Base-by-base conservation (phyloP, 352 stramenopile genomes). In the Globisporangium cylindrosporum region DNA sequence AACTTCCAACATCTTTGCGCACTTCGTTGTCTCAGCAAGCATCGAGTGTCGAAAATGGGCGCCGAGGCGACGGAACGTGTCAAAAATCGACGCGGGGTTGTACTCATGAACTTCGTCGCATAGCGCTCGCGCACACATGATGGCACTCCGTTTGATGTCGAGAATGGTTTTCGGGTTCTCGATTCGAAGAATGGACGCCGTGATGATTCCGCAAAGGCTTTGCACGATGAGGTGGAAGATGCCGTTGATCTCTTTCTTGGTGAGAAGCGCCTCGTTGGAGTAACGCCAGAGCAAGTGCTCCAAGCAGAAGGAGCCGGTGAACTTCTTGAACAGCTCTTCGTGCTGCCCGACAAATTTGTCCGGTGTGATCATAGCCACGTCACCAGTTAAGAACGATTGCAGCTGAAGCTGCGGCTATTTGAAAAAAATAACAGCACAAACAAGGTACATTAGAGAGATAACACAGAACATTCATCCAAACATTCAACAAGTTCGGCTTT, bases 141-240 rank as follows among this genome's bases (percentile, higher is more conserved):
- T 82, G 0, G 84, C 82, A 56, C 70, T 83, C 15, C 73, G 72
- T 25, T 94, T 94, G 70, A 94, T 90, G 18, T 86, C 71, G 20
- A 94, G 75, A 66, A 92, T 90, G 1, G 78, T 88, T 24, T 75
- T 63, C 0, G 82, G 81, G 2, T 69, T 59, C 34, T 82, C 78
- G 54, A 91, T 85, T 8, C 81, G 84, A 55, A 89, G 59, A 1
- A 91, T 79, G 0, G 84, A 90, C 4, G 82, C 71, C 18, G 82
- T 90, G 54, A 88, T 72, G 57, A 92, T 88, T 0, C 84, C 82
- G 55, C 82, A 91, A 49, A 92, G 73, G 43, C 80, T 91, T 68
- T 94, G 84, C n/a, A 94, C 51, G 20, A 94, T 75, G 12, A 90
- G 77, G 56, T 92, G 81, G 53, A 92, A 94, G 49, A 91, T 91